phyloP scores from a whole-genome alignment of 257 asterid genomes.

The Nicotiana knightiana region DNA sequence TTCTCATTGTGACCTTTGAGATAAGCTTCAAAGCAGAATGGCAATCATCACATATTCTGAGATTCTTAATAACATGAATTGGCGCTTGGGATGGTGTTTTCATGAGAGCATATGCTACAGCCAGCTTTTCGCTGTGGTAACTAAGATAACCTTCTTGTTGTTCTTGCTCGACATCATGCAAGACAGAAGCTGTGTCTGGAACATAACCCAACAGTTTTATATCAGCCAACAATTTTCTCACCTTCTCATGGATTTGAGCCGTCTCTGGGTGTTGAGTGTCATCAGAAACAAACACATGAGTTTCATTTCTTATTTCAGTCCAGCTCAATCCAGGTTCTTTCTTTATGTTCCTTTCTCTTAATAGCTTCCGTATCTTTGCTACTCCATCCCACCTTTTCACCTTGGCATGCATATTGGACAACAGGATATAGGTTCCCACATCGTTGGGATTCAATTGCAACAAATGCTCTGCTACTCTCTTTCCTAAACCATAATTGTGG shows the following conservation, averaged over 20 bases:
- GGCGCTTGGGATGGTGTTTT: conserved; percentile 62
- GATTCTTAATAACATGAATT: conserved; percentile 62
- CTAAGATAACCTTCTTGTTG: conserved; percentile 61
- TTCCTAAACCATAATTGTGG: conserved; percentile 53
- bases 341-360: conserved; percentile 59
- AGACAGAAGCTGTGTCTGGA: conserved; percentile 45
- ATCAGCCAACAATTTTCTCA: conserved; percentile 46
- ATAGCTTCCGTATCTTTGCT: conserved; percentile 40
- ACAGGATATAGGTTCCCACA: conserved; percentile 55
- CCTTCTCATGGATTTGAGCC: conserved; percentile 44
- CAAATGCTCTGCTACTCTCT: conserved; percentile 45
- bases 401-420: conserved; percentile 77
- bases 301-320: conserved; percentile 62
- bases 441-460: conserved; percentile 56
- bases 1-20: conserved; percentile 51
- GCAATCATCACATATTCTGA: conserved; percentile 85
- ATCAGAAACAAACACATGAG: conserved; percentile 61
- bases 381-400: conserved; percentile 77
- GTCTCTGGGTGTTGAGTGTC: conserved; percentile 53
- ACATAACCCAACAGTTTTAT: conserved; percentile 60
- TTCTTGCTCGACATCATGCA: conserved; percentile 81
- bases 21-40: conserved; percentile 67
- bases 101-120: conserved; percentile 78
- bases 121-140: conserved; percentile 85
- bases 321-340: conserved; percentile 97